These are phyloP conservation scores for Uronychia setigera DNA, from an alignment of 73 alveolate species.

Conservation along the genomic window DNA sequence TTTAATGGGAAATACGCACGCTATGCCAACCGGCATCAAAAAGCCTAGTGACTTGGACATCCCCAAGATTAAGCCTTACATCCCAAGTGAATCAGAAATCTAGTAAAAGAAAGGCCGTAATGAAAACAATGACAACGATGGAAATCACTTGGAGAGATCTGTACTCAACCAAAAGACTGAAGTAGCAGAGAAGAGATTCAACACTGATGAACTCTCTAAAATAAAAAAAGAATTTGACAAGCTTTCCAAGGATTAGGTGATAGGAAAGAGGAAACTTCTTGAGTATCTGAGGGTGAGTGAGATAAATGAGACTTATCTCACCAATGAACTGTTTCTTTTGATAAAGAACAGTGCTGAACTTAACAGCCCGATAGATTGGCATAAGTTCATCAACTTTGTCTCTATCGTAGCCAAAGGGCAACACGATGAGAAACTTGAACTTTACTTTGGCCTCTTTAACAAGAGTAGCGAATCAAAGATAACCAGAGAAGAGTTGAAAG, in stretches of 20 bases:
- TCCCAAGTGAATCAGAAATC: slow-evolving; percentile 9
- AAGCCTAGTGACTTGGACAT: not conserved
- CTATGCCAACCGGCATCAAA: not conserved
- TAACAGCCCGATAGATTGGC: slow-evolving; percentile 60
- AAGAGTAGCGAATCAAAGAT: slow-evolving; percentile 37
- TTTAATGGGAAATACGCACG: too few species aligned
- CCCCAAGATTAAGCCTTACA: slow-evolving; percentile 23
- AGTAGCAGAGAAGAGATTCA: slow-evolving; percentile 53
- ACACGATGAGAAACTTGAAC: slow-evolving; percentile 41
- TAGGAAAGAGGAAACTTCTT: slow-evolving; percentile 59
- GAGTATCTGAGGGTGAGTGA: slow-evolving; percentile 56
- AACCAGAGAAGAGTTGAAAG: slow-evolving; percentile 56
- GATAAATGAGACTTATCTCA: slow-evolving; percentile 59
- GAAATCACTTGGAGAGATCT: not conserved
- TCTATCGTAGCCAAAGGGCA: slow-evolving; percentile 57
- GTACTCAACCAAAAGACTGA: slow-evolving; percentile 4
- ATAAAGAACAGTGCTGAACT: slow-evolving; percentile 56
- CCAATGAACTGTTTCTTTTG: slow-evolving; percentile 48
- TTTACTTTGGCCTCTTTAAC: slow-evolving; percentile 42
- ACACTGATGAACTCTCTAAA: slow-evolving; percentile 33
- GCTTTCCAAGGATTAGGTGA: slow-evolving; percentile 40
- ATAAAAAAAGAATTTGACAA: slow-evolving; percentile 62
- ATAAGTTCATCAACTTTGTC: slow-evolving; percentile 56
- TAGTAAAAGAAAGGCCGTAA: not conserved
- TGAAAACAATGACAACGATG: slow-evolving; percentile 3